A percentile compares a stretch with the other conserved stretches of the same genome.
Evolutionary conservation across 768 basidiomycete genomes (phyloP).

Genomic region (Scleroderma citrinum): DNA sequence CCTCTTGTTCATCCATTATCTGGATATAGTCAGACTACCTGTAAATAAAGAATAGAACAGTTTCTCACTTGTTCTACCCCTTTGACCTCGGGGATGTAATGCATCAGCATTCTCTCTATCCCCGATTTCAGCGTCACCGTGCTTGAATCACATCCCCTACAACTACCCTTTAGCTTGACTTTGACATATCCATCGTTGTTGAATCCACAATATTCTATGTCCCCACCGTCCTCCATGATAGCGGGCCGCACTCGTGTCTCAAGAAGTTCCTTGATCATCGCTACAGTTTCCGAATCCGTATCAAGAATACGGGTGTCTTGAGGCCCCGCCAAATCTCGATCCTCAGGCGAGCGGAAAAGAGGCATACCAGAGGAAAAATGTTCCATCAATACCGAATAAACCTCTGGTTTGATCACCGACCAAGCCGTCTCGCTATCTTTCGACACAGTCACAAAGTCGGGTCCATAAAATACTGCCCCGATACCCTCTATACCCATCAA

Average conservation of each 20-base stretch:
- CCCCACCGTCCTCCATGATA: conserved; percentile 98
- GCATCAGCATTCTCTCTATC: conserved; percentile 98
- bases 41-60: neutral
- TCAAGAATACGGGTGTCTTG: conserved; percentile 93
- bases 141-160: conserved; percentile 90
- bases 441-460: conserved; percentile 96
- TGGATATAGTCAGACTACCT: conserved; percentile 27
- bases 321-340: conserved; percentile 75
- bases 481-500: conserved; percentile 95
- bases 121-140: conserved; percentile 94
- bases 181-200: conserved; percentile 77
- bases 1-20: conserved; percentile 89
- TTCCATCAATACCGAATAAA: conserved; percentile 96
- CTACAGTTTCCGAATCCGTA: conserved; percentile 92
- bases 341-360: conserved; percentile 80
- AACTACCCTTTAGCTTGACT: conserved; percentile 94
- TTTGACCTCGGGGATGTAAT: conserved; percentile 96
- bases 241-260: conserved; percentile 94
- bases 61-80: conserved; percentile 75
- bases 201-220: conserved; percentile 94
- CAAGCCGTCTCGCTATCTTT: conserved; percentile 84
- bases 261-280: conserved; percentile 97
- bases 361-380: conserved; percentile 88
- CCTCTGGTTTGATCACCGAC: conserved; percentile 92
- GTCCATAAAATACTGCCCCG: conserved; percentile 86